Percentiles rank a stretch among this genome's conserved stretches.
phyloP scores from a whole-genome alignment of 177 flowering plant species.

The Vitis hybrid region DNA sequence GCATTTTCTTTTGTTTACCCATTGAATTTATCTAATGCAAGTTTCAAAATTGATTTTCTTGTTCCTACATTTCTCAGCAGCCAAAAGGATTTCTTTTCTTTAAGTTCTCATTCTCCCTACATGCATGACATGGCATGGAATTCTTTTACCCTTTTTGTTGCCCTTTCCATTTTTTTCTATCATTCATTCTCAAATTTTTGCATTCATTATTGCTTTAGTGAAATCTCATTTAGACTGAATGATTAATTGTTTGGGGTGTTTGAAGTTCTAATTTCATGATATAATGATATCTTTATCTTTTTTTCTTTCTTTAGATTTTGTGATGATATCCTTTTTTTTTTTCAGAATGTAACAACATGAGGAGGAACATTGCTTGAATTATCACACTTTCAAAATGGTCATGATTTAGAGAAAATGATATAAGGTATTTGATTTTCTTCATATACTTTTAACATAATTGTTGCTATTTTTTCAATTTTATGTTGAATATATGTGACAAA shows the following conservation, averaged over 20 bases:
- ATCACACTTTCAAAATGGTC: constrained; percentile 50
- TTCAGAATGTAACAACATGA: constrained; percentile 78
- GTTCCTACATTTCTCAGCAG: too few species aligned
- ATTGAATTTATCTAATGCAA: too few species aligned
- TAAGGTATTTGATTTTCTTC: constrained; percentile 15
- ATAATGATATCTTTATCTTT: background rate
- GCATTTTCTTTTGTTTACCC: too few species aligned
- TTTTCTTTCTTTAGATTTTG: too few species aligned
- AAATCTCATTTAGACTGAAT: background rate
- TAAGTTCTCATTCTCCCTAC: too few species aligned
- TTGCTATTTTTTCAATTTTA: too few species aligned
- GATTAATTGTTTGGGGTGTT: background rate
- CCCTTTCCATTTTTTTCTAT: background rate
- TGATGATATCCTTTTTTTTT: background rate
- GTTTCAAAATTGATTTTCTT: too few species aligned
- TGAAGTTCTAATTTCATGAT: background rate
- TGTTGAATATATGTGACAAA: too few species aligned
- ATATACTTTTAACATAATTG: background rate
- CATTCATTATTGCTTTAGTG: background rate
- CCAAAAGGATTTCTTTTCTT: too few species aligned
- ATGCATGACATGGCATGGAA: too few species aligned
- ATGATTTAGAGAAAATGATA: constrained; percentile 46
- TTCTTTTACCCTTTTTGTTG: too few species aligned
- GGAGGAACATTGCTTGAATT: constrained; percentile 77
- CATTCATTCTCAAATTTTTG: background rate